phyloP scores from a whole-genome alignment of 2,329 filamentous ascomycete genomes.

The Erysiphe pulchra region DNA sequence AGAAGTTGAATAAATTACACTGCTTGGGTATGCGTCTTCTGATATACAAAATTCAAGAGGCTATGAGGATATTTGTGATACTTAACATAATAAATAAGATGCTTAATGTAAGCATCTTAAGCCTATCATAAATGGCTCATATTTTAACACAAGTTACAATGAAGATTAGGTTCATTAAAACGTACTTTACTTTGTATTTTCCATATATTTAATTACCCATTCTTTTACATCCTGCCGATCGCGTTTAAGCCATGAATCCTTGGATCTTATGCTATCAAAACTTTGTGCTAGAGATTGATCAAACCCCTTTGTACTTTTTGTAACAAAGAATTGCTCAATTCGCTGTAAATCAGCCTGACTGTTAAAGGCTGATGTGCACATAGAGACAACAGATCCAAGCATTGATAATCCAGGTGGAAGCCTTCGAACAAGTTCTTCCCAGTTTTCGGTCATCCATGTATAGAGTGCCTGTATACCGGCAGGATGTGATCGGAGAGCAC shows the following conservation, averaged over 20 bases:
- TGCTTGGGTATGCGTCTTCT: too few relatives aligned
- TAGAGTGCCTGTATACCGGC: conserved; percentile 62
- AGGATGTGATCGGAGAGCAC: conserved; percentile 49
- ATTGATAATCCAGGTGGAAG: conserved; percentile 71
- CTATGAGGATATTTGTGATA: too few relatives aligned
- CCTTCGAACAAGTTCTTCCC: conserved; percentile 58
- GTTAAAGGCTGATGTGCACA: conserved; percentile 62
- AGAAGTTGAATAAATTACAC: too few relatives aligned
- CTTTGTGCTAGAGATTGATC: conserved; percentile 79
- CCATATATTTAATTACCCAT: conserved; percentile 37
- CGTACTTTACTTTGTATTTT: not conserved
- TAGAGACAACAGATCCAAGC: conserved; percentile 59
- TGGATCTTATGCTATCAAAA: conserved; percentile 60
- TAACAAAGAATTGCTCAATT: conserved; percentile 57
- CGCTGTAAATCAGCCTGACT: conserved; percentile 47
- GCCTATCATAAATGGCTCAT: too few relatives aligned
- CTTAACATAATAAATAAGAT: too few relatives aligned
- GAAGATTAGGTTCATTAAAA: not conserved
- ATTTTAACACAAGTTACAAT: too few relatives aligned
- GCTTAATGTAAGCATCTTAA: too few relatives aligned
- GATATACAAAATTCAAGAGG: too few relatives aligned
- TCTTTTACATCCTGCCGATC: conserved; percentile 51
- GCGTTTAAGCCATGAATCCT: conserved; percentile 55
- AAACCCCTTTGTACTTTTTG: conserved; percentile 67
- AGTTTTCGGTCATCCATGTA: conserved; percentile 64